Base-by-base conservation (phyloP, 2,329 filamentous ascomycete genomes). In the Cercospora zeina region DNA sequence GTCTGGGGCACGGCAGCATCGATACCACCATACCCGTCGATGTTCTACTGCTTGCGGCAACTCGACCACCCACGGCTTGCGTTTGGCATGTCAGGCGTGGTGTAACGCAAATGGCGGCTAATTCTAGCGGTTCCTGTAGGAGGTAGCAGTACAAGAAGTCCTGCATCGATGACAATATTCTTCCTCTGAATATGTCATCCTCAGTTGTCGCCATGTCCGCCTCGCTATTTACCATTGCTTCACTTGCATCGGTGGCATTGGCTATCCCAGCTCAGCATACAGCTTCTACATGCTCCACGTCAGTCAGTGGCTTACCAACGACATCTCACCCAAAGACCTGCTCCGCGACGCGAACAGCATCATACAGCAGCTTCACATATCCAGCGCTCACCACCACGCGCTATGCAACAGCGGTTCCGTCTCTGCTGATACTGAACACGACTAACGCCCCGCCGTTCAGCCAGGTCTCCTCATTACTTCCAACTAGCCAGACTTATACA, bases 331-430 rank as follows among this genome's bases (percentile, higher is more conserved):
- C 54, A 2, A 45, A 63, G 36, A 67, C 64, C 34, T 69, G 67
- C 58, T 68, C 66, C 1, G 67, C 66, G 10, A 66, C 62, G 2
- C 56, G 57, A 4, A 65, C 62, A 7, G 51, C 51, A 6, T 34
- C 61, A 2, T 69, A 69, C 51, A 63, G 58, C 33, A 50, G 27
- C 16, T 69, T 64, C 59, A 56, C 63, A 11, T 69, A 67, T 36
- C 67, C 66, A n/a, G 65, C 54, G 4, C 34, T 62, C 7, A 69
- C 66, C 9, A 65, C 65, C 19, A 62, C 63, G 10, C 59, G 68
- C 21, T 68, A 69, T 55, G 66, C 68, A 24, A 69, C 65, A 5
- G 24, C 68, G 10, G 30, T 69, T 7, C 56, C 62, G 1, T 62
- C 66, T 6, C 68, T 66, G 3, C 53, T 69, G 34, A 27, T 37